These are phyloP conservation scores for Fusarium bulbicola DNA, from an alignment of 2,329 filamentous ascomycete genomes.

Conservation along the genomic window DNA sequence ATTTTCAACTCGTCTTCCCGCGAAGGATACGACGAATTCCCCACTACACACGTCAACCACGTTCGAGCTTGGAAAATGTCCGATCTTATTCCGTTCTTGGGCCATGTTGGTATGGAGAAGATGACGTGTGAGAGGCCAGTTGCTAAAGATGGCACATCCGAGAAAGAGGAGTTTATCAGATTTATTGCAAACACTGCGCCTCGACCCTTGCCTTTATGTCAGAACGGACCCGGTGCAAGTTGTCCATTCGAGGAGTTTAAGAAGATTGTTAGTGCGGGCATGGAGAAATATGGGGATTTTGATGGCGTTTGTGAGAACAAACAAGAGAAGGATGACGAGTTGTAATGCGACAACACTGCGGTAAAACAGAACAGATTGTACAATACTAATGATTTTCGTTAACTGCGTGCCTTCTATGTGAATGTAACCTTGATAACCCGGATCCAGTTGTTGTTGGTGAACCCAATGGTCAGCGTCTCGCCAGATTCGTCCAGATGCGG, in stretches of 20 bases:
- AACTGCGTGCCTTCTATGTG: rapidly evolving
- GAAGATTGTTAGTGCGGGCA: conserved; percentile 26
- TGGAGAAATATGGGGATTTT: conserved; percentile 37
- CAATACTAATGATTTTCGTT: neutral
- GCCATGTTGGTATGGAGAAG: conserved; percentile 40
- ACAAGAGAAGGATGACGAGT: conserved; percentile 16
- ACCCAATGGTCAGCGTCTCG: conserved; percentile 49
- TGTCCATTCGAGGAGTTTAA: conserved; percentile 35
- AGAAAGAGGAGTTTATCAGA: conserved; percentile 32
- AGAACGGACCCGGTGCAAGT: conserved; percentile 32
- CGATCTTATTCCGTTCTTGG: conserved; percentile 35
- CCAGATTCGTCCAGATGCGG: conserved; percentile 51
- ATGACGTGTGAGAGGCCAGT: conserved; percentile 29
- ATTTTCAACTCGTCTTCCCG: conserved; percentile 37
- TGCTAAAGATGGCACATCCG: neutral
- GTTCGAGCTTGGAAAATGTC: conserved; percentile 40
- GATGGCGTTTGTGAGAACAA: conserved; percentile 34
- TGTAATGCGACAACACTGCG: neutral
- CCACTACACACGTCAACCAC: conserved; percentile 35
- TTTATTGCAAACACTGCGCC: conserved; percentile 39
- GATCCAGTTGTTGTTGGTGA: conserved; percentile 52
- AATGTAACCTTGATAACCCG: conserved; percentile 46
- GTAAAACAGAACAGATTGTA: neutral
- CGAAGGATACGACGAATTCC: conserved; percentile 35
- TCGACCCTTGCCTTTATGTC: conserved; percentile 31